A percentile compares a stretch with the other conserved stretches of the same genome.
Evolutionary conservation across 2,329 filamentous ascomycete species (phyloP).

Genomic region (Leptographium radiaticola): DNA sequence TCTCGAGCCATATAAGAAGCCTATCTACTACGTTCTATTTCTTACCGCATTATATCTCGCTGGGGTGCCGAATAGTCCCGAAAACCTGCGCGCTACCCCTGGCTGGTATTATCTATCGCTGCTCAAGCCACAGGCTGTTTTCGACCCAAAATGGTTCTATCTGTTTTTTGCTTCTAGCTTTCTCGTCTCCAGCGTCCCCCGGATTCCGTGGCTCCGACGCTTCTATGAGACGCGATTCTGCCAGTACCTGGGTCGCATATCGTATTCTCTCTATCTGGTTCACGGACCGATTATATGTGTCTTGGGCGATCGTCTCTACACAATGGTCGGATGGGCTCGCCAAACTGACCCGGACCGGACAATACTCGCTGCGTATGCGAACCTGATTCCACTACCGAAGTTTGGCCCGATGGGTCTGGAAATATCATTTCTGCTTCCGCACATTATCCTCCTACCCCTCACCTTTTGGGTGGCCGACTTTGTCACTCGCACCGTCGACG

Average conservation of each 20-base stretch:
- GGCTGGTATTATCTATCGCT: constrained; percentile 49
- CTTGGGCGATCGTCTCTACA: constrained; percentile 50
- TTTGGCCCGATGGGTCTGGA: constrained; percentile 48
- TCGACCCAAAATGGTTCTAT: constrained; percentile 56
- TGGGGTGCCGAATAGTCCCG: constrained; percentile 42
- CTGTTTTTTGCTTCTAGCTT: constrained; percentile 48
- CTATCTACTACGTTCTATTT: constrained; percentile 41
- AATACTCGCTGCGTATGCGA: constrained; percentile 42
- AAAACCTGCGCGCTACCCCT: constrained; percentile 36
- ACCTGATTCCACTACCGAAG: constrained; percentile 40
- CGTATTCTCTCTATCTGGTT: constrained; percentile 49
- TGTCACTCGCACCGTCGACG: constrained; percentile 41
- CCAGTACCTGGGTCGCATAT: constrained; percentile 50
- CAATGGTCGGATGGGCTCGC: constrained; percentile 42
- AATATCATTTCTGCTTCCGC: constrained; percentile 42
- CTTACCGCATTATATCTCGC: constrained; percentile 40
- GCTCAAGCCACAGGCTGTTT: constrained; percentile 53
- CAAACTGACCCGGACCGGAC: constrained; percentile 20
- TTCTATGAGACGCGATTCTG: constrained; percentile 47
- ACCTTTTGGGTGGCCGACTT: constrained; percentile 47
- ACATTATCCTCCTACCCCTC: constrained; percentile 45
- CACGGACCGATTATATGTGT: constrained; percentile 49
- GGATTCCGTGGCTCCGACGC: constrained; percentile 41
- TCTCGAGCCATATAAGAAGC: constrained; percentile 33
- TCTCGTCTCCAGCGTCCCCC: constrained; percentile 40